Conservation (phyloP, 1,284 basidiomycete genomes). For the Waitea zeae region DNA sequence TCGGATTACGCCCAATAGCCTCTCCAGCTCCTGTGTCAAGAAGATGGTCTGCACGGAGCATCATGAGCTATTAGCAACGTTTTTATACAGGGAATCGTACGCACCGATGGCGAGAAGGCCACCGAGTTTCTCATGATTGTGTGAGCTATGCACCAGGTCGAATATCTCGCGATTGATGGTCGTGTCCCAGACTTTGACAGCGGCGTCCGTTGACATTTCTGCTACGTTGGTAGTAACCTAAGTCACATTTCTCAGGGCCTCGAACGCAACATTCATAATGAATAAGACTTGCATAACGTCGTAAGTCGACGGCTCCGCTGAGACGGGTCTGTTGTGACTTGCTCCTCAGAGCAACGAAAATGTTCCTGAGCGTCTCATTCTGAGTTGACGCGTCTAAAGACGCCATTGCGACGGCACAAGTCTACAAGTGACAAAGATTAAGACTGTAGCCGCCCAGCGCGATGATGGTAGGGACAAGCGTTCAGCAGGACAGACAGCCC, state of each 20-base stretch:
- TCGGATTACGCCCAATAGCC: slow-evolving; percentile 56
- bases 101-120: slow-evolving; percentile 71
- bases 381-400: no score
- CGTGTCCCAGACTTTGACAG: slow-evolving; percentile 68
- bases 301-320: slow-evolving; percentile 48
- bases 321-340: no score
- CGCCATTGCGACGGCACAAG: no score
- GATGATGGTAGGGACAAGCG: no score
- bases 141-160: slow-evolving; percentile 69
- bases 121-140: slow-evolving; percentile 60
- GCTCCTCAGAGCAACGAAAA: no score
- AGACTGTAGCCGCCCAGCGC: no score
- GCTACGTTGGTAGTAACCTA: slow-evolving; percentile 56
- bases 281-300: slow-evolving; percentile 40
- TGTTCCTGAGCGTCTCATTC: no score
- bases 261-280: slow-evolving; percentile 2
- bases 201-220: slow-evolving; percentile 63
- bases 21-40: slow-evolving; percentile 59
- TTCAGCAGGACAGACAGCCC: no score
- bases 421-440: no score
- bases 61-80: slow-evolving; percentile 8
- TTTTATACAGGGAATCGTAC: slow-evolving; percentile 11
- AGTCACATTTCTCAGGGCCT: slow-evolving; percentile 4
- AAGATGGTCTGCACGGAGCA: slow-evolving; percentile 40
- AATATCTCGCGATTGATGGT: slow-evolving; percentile 66